Evolutionary conservation across 495 filamentous ascomycete genomes (phyloP).

Genomic region (Lineolata rhizophorae): DNA sequence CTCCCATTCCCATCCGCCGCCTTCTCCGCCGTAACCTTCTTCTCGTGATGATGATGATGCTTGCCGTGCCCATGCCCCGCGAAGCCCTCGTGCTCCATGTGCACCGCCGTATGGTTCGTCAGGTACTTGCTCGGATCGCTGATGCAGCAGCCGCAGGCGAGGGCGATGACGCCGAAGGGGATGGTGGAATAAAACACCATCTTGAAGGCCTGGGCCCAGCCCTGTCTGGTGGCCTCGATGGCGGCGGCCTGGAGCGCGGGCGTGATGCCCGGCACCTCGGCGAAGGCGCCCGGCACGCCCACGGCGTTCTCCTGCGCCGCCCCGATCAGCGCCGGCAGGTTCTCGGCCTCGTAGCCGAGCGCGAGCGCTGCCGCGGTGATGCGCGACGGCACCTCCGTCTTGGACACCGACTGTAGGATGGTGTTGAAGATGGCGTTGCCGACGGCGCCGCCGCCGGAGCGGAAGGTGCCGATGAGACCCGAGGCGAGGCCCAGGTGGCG

Average conservation of each 20-base stretch:
- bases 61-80: no score
- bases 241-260: neutral
- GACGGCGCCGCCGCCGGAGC: slow-evolving; percentile 13
- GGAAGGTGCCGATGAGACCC: slow-evolving; percentile 13
- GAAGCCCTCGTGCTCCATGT: neutral
- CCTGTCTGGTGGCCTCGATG: neutral
- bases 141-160: neutral
- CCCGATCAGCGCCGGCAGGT: neutral
- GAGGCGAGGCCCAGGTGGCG: slow-evolving; percentile 13
- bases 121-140: neutral
- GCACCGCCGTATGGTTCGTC: neutral
- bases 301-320: neutral
- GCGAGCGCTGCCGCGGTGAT: neutral
- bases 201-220: neutral
- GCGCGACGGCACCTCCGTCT: neutral
- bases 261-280: neutral
- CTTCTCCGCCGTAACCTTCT: no score
- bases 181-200: neutral
- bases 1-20: no score
- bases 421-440: slow-evolving; percentile 4
- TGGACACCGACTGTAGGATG: neutral
- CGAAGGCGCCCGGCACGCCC: neutral
- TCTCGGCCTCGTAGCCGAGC: neutral
- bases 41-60: no score
- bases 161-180: neutral